Percentiles rank a stretch among this genome's conserved stretches.
Conservation (phyloP, 441 rosid genomes). For the Gossypium trilobum region DNA sequence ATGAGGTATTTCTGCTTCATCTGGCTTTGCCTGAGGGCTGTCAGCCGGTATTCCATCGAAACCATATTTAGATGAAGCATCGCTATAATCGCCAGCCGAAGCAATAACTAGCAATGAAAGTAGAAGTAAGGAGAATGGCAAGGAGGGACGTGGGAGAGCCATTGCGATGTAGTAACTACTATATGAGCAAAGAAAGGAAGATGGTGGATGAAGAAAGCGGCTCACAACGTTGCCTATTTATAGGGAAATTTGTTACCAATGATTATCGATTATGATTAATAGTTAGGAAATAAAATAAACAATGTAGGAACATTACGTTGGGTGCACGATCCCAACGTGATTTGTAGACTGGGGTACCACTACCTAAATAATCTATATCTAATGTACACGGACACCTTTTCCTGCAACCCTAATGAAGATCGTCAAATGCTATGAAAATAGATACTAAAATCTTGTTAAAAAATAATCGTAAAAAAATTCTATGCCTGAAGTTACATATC, state of each 20-base stretch:
- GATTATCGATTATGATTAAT: neutral
- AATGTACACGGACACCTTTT: neutral
- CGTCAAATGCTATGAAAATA: too few species aligned
- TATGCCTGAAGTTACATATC: too few species aligned
- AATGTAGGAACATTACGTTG: neutral
- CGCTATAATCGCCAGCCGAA: neutral
- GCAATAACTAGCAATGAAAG: neutral
- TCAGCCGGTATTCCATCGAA: slow-evolving; percentile 4
- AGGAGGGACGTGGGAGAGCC: neutral
- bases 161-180: neutral
- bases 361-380: neutral
- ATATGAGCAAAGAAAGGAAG: neutral
- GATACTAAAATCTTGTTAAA: too few species aligned
- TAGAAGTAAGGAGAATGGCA: neutral
- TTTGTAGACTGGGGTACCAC: neutral
- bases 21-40: neutral
- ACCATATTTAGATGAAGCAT: neutral
- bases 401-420: neutral
- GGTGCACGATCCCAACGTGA: neutral
- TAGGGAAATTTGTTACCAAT: neutral
- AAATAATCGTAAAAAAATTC: too few species aligned
- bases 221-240: neutral
- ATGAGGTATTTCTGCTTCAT: neutral
- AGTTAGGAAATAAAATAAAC: neutral
- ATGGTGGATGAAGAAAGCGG: neutral